Percentiles rank a stretch among this genome's conserved stretches.
These are phyloP conservation scores for Suhomyces yuchorum DNA, from an alignment of 1,139 yeast species.

Conservation along the genomic window DNA sequence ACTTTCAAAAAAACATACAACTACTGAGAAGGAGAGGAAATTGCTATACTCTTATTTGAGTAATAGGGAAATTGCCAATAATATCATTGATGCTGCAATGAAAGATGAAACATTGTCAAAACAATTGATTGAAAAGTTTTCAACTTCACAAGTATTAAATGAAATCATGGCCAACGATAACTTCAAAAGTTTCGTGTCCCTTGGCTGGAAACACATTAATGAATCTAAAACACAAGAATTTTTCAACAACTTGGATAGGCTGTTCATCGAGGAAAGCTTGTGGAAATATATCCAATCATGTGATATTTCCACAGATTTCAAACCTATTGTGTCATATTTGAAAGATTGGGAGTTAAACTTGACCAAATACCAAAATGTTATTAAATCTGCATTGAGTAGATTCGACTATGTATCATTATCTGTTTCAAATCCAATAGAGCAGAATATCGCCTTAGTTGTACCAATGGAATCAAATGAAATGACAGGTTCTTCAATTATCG, in stretches of 20 bases:
- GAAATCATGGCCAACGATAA: neutral
- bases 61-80: constrained; percentile 16
- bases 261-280: constrained; percentile 10
- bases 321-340: constrained; percentile 17
- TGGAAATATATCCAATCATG: constrained; percentile 16
- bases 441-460: constrained; percentile 38
- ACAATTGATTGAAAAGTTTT: constrained; percentile 1
- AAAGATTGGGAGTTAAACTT: constrained; percentile 11
- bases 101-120: neutral
- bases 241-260: constrained; percentile 4
- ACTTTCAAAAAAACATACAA: constrained; percentile 13
- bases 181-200: constrained; percentile 8
- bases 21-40: constrained; percentile 15
- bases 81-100: constrained; percentile 12
- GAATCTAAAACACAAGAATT: constrained; percentile 17
- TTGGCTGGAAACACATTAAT: constrained; percentile 17
- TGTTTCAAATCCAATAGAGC: constrained; percentile 49
- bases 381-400: constrained; percentile 17
- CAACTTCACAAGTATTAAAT: neutral
- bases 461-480: too few species aligned
- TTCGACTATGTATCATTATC: constrained; percentile 29
- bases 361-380: constrained; percentile 11
- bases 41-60: constrained; percentile 31
- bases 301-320: constrained; percentile 17
- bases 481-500: constrained; percentile 7